A percentile compares a stretch with the other conserved stretches of the same genome.
These are phyloP conservation scores for Salix udensis DNA, from an alignment of 345 rosid genomes.

Conservation along the genomic window DNA sequence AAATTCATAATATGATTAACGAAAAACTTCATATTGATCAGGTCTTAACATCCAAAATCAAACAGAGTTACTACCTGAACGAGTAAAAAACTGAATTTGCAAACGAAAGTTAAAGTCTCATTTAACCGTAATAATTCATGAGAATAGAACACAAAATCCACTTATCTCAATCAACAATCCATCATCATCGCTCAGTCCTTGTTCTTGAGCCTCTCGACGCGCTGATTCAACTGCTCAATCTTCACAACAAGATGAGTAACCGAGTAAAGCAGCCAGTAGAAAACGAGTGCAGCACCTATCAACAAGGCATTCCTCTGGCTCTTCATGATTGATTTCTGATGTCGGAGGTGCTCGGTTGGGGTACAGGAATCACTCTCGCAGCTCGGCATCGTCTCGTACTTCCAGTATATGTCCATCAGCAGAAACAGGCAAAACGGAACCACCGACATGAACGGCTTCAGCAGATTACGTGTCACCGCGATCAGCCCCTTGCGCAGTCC, in stretches of 20 bases:
- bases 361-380: slow-evolving; percentile 25
- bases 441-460: slow-evolving; percentile 33
- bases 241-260: slow-evolving; percentile 26
- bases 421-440: slow-evolving; percentile 34
- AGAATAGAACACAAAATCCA: slow-evolving; percentile 8
- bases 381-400: slow-evolving; percentile 30
- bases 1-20: background rate
- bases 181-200: slow-evolving; percentile 15
- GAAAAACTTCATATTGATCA: background rate
- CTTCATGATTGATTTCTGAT: slow-evolving; percentile 36
- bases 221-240: slow-evolving; percentile 33
- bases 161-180: background rate
- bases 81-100: background rate
- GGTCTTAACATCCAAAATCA: background rate
- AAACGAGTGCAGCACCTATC: slow-evolving; percentile 24
- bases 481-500: slow-evolving; percentile 25
- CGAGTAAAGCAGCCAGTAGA: slow-evolving; percentile 33
- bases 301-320: slow-evolving; percentile 37
- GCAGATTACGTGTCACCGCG: slow-evolving; percentile 33
- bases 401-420: slow-evolving; percentile 35
- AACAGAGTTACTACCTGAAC: background rate
- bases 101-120: background rate
- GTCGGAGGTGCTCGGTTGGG: slow-evolving; percentile 29
- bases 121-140: background rate
- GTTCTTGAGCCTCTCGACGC: slow-evolving; percentile 35